Evolutionary conservation across 441 rosid genomes (phyloP).

Genomic region (Rhodomyrtus psidioides): DNA sequence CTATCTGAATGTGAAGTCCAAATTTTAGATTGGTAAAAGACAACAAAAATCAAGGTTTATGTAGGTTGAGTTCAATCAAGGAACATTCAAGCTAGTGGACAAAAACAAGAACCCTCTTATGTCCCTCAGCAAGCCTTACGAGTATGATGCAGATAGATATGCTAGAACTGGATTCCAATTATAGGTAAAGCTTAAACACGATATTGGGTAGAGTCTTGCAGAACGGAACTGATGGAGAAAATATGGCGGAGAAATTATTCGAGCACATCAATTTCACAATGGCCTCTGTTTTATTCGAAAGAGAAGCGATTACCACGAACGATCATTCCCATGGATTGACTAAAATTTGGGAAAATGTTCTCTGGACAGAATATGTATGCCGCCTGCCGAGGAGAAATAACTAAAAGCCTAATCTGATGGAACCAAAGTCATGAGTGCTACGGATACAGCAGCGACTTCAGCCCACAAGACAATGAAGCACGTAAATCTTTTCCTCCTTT

Average conservation of each 20-base stretch:
- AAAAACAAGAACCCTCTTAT: background rate
- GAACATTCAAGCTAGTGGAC: background rate
- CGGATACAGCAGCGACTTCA: background rate
- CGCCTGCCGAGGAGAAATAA: background rate
- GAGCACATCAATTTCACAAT: background rate
- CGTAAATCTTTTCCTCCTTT: background rate
- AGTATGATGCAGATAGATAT: background rate
- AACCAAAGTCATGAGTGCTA: background rate
- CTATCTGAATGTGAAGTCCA: background rate
- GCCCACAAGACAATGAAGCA: background rate
- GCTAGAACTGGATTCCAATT: background rate
- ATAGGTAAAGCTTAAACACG: background rate
- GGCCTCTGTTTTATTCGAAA: background rate
- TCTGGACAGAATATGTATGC: background rate
- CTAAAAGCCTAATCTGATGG: background rate
- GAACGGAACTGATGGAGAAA: background rate
- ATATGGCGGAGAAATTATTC: background rate
- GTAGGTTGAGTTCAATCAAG: background rate
- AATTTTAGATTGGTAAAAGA: background rate
- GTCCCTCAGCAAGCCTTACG: background rate
- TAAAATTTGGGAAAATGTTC: background rate
- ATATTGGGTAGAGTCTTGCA: background rate
- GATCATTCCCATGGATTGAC: background rate
- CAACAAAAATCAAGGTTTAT: background rate
- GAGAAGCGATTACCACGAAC: background rate